Evolutionary conservation across 2,329 filamentous ascomycete genomes (phyloP).

Genomic region (Pseudophaeomoniella oleicola): DNA sequence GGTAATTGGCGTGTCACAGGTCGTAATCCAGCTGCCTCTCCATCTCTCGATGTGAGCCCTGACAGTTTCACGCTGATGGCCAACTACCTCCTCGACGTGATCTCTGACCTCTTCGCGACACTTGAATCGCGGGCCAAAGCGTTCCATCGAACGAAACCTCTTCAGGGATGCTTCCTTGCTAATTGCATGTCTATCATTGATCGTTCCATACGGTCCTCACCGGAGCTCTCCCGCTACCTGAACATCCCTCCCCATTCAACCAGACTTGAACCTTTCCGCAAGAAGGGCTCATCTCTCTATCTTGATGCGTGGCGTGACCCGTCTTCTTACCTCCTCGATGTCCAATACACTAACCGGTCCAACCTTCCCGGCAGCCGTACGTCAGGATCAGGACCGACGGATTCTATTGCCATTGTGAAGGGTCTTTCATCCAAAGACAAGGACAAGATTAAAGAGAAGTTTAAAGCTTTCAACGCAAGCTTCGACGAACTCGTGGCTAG

Average conservation of each 20-base stretch:
- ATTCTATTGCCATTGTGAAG: conserved; percentile 75
- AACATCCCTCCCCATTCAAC: conserved; percentile 44
- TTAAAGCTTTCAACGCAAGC: conserved; percentile 72
- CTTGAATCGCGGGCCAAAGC: conserved; percentile 61
- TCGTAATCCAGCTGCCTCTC: conserved; percentile 33
- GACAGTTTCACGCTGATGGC: conserved; percentile 80
- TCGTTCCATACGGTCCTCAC: conserved; percentile 60
- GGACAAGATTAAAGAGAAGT: conserved; percentile 93
- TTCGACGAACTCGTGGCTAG: conserved; percentile 80
- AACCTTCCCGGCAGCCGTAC: conserved; percentile 15
- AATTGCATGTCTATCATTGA: conserved; percentile 79
- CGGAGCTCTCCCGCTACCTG: conserved; percentile 62
- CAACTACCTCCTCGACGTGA: conserved; percentile 78
- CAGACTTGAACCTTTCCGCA: conserved; percentile 69
- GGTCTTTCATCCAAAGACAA: conserved; percentile 77
- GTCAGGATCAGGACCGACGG: conserved; percentile 44
- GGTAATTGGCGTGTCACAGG: conserved; percentile 59
- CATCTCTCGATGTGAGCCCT: conserved; percentile 71
- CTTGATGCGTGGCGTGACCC: conserved; percentile 80
- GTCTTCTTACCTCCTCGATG: conserved; percentile 71
- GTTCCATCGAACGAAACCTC: conserved; percentile 61
- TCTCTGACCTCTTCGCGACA: conserved; percentile 62
- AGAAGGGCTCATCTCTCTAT: conserved; percentile 70
- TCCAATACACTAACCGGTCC: conserved; percentile 72
- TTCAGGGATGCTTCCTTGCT: conserved; percentile 77